phyloP scores from a whole-genome alignment of 2,329 filamentous ascomycete species.

The Pseudocercospora musae region DNA sequence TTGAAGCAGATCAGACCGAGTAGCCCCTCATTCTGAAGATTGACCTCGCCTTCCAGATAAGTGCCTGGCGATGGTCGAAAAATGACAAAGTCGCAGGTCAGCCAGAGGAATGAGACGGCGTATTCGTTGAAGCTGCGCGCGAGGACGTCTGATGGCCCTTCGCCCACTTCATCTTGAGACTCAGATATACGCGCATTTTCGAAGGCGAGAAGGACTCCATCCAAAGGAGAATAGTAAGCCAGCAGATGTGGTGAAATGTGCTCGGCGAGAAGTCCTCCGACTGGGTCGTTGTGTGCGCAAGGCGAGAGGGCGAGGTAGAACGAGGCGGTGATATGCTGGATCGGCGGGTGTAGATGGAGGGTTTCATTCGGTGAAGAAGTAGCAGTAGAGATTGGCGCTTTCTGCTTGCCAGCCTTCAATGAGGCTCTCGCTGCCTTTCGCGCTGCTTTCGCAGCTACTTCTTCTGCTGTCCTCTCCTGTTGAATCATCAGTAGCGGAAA shows the following conservation, averaged over 20 bases:
- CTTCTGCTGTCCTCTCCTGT: slow-evolving; percentile 14
- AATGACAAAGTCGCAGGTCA: slow-evolving; percentile 81
- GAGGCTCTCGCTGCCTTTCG: slow-evolving; percentile 13
- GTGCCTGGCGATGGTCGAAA: slow-evolving; percentile 73
- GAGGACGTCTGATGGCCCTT: slow-evolving; percentile 33
- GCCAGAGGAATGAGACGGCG: slow-evolving; percentile 80
- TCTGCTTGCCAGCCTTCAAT: neutral
- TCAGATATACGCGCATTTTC: slow-evolving; percentile 65
- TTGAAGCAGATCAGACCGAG: slow-evolving; percentile 87
- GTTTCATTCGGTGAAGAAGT: neutral
- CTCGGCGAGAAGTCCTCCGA: slow-evolving; percentile 69
- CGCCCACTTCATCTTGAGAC: slow-evolving; percentile 16
- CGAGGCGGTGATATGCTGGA: slow-evolving; percentile 74
- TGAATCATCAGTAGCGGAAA: neutral
- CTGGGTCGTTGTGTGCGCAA: slow-evolving; percentile 63
- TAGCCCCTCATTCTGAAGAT: slow-evolving; percentile 83
- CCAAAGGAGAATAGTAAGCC: slow-evolving; percentile 69
- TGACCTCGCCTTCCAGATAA: slow-evolving; percentile 75
- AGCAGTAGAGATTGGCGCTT: neutral
- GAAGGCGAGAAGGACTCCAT: slow-evolving; percentile 73
- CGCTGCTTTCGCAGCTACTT: slow-evolving; percentile 10
- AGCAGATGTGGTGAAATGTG: slow-evolving; percentile 72
- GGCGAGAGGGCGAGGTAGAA: slow-evolving; percentile 76
- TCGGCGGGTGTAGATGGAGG: slow-evolving; percentile 54
- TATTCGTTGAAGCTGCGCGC: slow-evolving; percentile 68